phyloP scores from a whole-genome alignment of 768 basidiomycete species.

The Mycena leptocephala region DNA sequence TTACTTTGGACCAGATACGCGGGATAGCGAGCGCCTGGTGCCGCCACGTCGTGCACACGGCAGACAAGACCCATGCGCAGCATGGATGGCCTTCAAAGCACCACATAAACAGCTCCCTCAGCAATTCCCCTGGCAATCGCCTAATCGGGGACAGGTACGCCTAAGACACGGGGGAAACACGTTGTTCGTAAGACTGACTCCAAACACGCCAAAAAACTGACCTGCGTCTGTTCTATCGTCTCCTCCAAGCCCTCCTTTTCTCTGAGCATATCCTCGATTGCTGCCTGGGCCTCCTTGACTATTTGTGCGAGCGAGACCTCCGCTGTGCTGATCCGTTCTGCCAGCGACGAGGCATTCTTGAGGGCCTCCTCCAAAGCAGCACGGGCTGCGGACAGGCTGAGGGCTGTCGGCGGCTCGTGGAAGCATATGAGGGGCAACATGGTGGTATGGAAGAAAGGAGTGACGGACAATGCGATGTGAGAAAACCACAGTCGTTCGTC shows the following conservation, averaged over 20 bases:
- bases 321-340: conserved; percentile 65
- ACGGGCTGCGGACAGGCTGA: conserved; percentile 23
- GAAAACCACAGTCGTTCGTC: background rate
- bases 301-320: conserved; percentile 73
- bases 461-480: conserved; percentile 23
- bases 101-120: conserved; percentile 80
- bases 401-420: conserved; percentile 25
- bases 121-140: conserved; percentile 80
- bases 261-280: conserved; percentile 69
- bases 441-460: conserved; percentile 19
- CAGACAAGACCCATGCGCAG: conserved; percentile 82
- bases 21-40: conserved; percentile 77
- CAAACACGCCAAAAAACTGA: background rate
- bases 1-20: conserved; percentile 84
- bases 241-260: conserved; percentile 68
- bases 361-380: conserved; percentile 36
- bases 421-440: conserved; percentile 17
- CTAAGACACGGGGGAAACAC: conserved; percentile 42
- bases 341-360: conserved; percentile 44
- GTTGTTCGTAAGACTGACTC: background rate
- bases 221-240: conserved; percentile 56
- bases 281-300: conserved; percentile 66
- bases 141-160: conserved; percentile 84
- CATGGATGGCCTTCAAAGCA: conserved; percentile 81
- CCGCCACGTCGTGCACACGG: conserved; percentile 81